These are phyloP conservation scores for Fusarium oxysporum DNA, from an alignment of 2,329 filamentous ascomycete genomes.

Conservation along the genomic window DNA sequence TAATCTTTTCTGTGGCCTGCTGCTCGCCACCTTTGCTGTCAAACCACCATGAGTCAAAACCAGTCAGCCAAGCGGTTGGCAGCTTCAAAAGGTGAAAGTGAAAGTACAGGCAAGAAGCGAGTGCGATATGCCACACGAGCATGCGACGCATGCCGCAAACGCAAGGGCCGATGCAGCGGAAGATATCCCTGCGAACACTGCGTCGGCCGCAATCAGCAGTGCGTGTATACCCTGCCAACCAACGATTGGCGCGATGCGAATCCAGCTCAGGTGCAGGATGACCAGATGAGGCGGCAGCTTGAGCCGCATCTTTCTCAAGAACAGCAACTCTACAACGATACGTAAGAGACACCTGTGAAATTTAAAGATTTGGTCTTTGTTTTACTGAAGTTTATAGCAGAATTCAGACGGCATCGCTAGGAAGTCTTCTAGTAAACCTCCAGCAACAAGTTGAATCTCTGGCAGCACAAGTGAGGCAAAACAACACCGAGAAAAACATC, in stretches of 20 bases:
- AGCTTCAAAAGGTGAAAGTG: background rate
- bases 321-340: background rate
- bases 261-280: background rate
- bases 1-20: background rate
- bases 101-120: background rate
- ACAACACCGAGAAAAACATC: background rate
- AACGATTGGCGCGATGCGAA: background rate
- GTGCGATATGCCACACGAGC: background rate
- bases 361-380: too few relatives aligned
- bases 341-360: background rate
- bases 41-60: background rate
- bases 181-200: conserved; percentile 2
- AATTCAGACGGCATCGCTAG: background rate
- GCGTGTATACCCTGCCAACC: background rate
- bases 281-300: background rate
- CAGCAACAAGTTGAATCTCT: background rate
- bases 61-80: background rate
- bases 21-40: background rate
- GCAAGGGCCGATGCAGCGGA: background rate
- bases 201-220: background rate
- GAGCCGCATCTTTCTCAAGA: background rate
- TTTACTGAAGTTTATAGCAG: background rate
- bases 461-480: background rate
- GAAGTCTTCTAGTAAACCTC: background rate
- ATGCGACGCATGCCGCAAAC: background rate